These are phyloP conservation scores for Basipetospora chlamydospora DNA, from an alignment of 2,329 filamentous ascomycete species.

Conservation along the genomic window DNA sequence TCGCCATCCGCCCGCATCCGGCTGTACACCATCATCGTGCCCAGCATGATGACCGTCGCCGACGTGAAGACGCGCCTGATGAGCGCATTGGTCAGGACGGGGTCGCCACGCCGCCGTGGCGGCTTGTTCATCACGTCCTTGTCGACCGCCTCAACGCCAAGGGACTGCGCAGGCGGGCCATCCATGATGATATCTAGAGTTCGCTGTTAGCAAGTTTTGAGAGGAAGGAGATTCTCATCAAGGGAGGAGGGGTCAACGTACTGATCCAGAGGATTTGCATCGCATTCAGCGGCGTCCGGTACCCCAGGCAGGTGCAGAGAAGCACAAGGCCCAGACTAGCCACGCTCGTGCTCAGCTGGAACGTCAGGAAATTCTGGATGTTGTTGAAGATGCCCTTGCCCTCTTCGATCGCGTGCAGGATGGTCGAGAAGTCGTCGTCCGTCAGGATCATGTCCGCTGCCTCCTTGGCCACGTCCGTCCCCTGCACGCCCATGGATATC, in stretches of 20 bases:
- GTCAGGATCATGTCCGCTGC: slow-evolving; percentile 88
- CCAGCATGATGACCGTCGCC: slow-evolving; percentile 77
- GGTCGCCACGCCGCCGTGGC: slow-evolving; percentile 68
- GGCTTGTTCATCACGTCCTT: slow-evolving; percentile 86
- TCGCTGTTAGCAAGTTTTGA: slow-evolving; percentile 8
- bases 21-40: slow-evolving; percentile 82
- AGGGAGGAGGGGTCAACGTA: slow-evolving; percentile 35
- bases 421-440: slow-evolving; percentile 81
- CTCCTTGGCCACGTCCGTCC: slow-evolving; percentile 95
- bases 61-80: slow-evolving; percentile 77
- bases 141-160: slow-evolving; percentile 90
- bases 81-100: slow-evolving; percentile 75
- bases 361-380: slow-evolving; percentile 97
- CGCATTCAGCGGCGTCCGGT: slow-evolving; percentile 89
- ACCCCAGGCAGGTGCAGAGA: slow-evolving; percentile 80
- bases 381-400: slow-evolving; percentile 99
- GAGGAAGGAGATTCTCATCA: too few relatives aligned
- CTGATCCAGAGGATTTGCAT: slow-evolving; percentile 99
- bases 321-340: slow-evolving; percentile 85
- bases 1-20: slow-evolving; percentile 71
- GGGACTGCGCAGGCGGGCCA: slow-evolving; percentile 88
- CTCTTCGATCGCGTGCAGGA: slow-evolving; percentile 90
- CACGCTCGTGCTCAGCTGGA: slow-evolving; percentile 93
- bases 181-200: slow-evolving; percentile 93
- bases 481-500: slow-evolving; percentile 88